A percentile compares a stretch with the other conserved stretches of the same genome.
These are phyloP conservation scores for Candida qinlingensis DNA, from an alignment of 805 yeast species.

Conservation along the genomic window DNA sequence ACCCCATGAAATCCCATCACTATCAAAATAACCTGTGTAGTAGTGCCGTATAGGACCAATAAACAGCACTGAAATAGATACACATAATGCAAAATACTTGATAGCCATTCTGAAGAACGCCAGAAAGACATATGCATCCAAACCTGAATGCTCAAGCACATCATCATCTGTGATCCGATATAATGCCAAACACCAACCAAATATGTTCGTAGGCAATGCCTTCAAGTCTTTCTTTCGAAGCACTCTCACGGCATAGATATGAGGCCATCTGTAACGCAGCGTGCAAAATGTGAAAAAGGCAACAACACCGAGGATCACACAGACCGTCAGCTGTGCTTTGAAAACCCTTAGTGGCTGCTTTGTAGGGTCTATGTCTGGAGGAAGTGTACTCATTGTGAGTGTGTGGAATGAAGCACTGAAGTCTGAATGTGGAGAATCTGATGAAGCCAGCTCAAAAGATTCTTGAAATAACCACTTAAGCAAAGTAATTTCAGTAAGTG, in stretches of 20 bases:
- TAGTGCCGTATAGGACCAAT: conserved; percentile 84
- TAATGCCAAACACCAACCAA: conserved; percentile 80
- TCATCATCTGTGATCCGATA: conserved; percentile 68
- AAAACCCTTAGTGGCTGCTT: conserved; percentile 47
- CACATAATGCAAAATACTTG: conserved; percentile 57
- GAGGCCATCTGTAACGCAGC: conserved; percentile 71
- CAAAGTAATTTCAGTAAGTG: too few species aligned
- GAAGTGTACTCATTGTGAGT: conserved; percentile 21
- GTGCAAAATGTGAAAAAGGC: conserved; percentile 69
- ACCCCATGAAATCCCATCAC: conserved; percentile 38
- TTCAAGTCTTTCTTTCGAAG: conserved; percentile 28
- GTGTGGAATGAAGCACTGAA: not conserved
- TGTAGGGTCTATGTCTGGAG: conserved; percentile 28
- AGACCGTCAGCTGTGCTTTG: conserved; percentile 77
- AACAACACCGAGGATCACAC: conserved; percentile 57
- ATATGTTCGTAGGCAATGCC: conserved; percentile 36
- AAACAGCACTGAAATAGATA: conserved; percentile 64
- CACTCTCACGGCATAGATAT: conserved; percentile 76
- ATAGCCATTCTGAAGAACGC: conserved; percentile 91
- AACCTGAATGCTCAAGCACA: conserved; percentile 82
- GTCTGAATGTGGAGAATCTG: too few species aligned
- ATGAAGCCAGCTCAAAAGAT: too few species aligned
- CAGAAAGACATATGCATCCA: conserved; percentile 88
- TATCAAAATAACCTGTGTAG: conserved; percentile 77
- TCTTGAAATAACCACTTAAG: too few species aligned